Conservation (phyloP, 768 basidiomycete genomes). For the Leccinum boreale region DNA sequence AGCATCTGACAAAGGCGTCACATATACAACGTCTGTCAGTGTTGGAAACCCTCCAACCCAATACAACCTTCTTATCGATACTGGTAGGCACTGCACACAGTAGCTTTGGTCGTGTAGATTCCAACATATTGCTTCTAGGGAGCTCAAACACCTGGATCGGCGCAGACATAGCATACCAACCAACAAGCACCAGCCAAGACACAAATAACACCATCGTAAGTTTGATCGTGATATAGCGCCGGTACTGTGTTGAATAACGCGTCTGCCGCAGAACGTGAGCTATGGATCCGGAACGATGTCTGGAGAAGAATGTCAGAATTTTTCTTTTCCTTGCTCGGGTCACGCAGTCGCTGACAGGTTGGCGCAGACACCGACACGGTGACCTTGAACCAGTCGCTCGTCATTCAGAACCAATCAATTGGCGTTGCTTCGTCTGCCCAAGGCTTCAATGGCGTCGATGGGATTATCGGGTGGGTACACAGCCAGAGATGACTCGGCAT, state of each 20-base stretch:
- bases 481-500: background rate
- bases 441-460: conserved; percentile 48
- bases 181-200: conserved; percentile 43
- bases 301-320: conserved; percentile 46
- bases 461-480: conserved; percentile 44
- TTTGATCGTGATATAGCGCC: background rate
- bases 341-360: background rate
- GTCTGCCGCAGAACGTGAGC: conserved; percentile 39
- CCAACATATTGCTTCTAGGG: conserved; percentile 19
- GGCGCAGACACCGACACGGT: conserved; percentile 45
- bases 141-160: conserved; percentile 59
- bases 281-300: conserved; percentile 56
- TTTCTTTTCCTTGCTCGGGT: background rate
- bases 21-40: conserved; percentile 50
- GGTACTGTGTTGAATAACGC: background rate
- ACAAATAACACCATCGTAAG: conserved; percentile 38
- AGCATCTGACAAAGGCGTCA: conserved; percentile 36
- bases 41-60: conserved; percentile 49
- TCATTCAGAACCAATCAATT: conserved; percentile 46
- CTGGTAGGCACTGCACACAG: conserved; percentile 34
- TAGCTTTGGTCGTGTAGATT: background rate
- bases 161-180: conserved; percentile 43
- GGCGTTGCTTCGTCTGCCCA: conserved; percentile 41
- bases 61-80: conserved; percentile 57
- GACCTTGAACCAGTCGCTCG: conserved; percentile 37